Base-by-base conservation (phyloP, 2,329 filamentous ascomycete species). In the Phaeoacremonium minimum region DNA sequence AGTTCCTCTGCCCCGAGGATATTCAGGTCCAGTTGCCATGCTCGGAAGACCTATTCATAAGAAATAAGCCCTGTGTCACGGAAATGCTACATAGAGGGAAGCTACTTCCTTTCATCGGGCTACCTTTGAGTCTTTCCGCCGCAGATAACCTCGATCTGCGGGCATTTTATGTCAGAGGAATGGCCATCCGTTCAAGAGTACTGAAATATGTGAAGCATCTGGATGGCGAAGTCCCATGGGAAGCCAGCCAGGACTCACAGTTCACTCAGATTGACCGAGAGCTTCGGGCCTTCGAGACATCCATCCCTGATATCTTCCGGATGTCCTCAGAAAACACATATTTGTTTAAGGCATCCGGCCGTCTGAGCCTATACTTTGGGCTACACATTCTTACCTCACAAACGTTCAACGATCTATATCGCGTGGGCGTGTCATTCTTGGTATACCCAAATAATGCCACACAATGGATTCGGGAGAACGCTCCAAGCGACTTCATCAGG, bases 361-460 rank as follows among this genome's bases (percentile, higher is more conserved):
- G 37, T 19, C 32, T 39, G 7, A 39, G 35, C 32, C 13, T 39
- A 26, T 39, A 28, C 15, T 39, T 35, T 15, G 37, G 37, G 3
- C 18, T 39, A 18, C 37, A 39, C 32, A 39, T 39, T 7, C 32
- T 39, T 7, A 26, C 35, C 18, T 32, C 37, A 14, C 37, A 39
- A 18, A 39, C 37, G 7, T 39, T 34, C 26, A 39, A 34, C 17
- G 37, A 39, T 22, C 32, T 39, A 6, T 39, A 39, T 18, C 37
- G 37, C 12, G 18, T 39, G 6, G 37, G 37, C 11, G 37, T 39
- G 7, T 28, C 32, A 13, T 28, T 28, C 15, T 32, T 39, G 26
- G 37, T 39, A 7, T 39, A 35, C 16, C 37, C 37, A 11, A 22
- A 19, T 12, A 35, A 32, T 11, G 37, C 37, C 16, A 39, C 37